phyloP scores from a whole-genome alignment of 2,329 filamentous ascomycete genomes.

The Apiospora hydei region DNA sequence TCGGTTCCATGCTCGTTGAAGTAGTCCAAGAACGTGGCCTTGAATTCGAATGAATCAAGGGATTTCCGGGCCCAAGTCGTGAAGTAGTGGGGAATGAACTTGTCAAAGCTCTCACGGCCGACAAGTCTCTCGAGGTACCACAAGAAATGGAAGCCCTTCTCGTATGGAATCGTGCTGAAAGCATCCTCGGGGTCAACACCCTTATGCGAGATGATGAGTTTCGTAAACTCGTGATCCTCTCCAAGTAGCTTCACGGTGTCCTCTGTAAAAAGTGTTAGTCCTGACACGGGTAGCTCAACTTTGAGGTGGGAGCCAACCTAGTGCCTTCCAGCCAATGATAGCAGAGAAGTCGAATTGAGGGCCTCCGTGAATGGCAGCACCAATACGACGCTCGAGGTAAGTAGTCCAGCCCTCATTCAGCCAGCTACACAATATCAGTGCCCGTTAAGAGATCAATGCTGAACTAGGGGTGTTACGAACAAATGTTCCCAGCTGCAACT shows the following conservation, averaged over 20 bases:
- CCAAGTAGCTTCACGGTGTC: constrained; percentile 83
- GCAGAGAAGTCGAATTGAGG: constrained; percentile 90
- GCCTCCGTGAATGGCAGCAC: constrained; percentile 80
- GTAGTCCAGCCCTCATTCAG: constrained; percentile 88
- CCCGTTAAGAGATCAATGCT: neutral
- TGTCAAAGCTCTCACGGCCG: constrained; percentile 87
- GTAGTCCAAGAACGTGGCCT: constrained; percentile 84
- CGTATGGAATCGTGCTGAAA: constrained; percentile 91
- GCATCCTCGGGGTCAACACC: constrained; percentile 95
- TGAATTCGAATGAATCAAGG: constrained; percentile 94
- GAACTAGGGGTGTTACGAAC: constrained; percentile 49
- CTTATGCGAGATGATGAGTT: constrained; percentile 85
- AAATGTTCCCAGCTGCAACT: constrained; percentile 85
- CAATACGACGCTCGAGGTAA: constrained; percentile 89
- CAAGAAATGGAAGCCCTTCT: constrained; percentile 95
- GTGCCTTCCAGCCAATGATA: constrained; percentile 93
- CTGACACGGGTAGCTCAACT: neutral
- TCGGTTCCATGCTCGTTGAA: constrained; percentile 73
- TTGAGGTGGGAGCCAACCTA: constrained; percentile 54
- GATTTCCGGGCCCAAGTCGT: constrained; percentile 84
- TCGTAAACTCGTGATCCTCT: constrained; percentile 89
- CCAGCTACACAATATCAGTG: constrained; percentile 55
- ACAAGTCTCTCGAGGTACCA: constrained; percentile 89
- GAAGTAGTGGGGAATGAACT: constrained; percentile 96
- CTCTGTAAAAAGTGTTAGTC: constrained; percentile 49